phyloP scores from a whole-genome alignment of 768 basidiomycete genomes.

The Phaffia tasmanica region DNA sequence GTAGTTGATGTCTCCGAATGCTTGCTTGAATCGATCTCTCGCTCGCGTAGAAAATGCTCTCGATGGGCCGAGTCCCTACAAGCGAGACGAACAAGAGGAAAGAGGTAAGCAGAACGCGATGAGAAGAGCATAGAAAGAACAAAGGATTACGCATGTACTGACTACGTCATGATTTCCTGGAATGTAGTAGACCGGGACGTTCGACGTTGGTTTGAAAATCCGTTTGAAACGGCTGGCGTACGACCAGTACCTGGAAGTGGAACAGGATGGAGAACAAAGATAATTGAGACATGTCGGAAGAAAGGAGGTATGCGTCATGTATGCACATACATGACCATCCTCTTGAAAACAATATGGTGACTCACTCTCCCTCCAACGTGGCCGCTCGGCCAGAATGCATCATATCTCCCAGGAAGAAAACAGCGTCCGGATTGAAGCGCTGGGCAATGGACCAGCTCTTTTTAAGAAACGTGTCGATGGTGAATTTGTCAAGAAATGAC shows the following conservation, averaged over 20 bases:
- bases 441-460: slow-evolving; percentile 68
- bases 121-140: not conserved
- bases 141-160: slow-evolving; percentile 40
- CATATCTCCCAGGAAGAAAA: slow-evolving; percentile 85
- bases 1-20: slow-evolving; percentile 63
- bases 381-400: slow-evolving; percentile 67
- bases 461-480: slow-evolving; percentile 71
- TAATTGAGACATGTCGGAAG: not conserved
- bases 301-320: not conserved
- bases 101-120: slow-evolving; percentile 15
- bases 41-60: slow-evolving; percentile 44
- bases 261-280: not conserved
- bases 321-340: too few relatives aligned
- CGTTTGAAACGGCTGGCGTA: slow-evolving; percentile 58
- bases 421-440: slow-evolving; percentile 51
- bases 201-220: slow-evolving; percentile 51
- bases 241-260: slow-evolving; percentile 52
- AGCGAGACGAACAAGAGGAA: slow-evolving; percentile 30
- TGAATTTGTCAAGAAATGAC: slow-evolving; percentile 50
- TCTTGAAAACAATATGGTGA: slow-evolving; percentile 23
- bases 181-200: slow-evolving; percentile 55
- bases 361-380: slow-evolving; percentile 61
- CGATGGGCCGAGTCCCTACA: slow-evolving; percentile 45
- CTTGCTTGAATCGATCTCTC: slow-evolving; percentile 53
- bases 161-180: slow-evolving; percentile 86